Evolutionary conservation across 2,329 filamentous ascomycete species (phyloP), one percentile per base, ranked within the genome.

Genomic region (Raffaelea arxii): DNA sequence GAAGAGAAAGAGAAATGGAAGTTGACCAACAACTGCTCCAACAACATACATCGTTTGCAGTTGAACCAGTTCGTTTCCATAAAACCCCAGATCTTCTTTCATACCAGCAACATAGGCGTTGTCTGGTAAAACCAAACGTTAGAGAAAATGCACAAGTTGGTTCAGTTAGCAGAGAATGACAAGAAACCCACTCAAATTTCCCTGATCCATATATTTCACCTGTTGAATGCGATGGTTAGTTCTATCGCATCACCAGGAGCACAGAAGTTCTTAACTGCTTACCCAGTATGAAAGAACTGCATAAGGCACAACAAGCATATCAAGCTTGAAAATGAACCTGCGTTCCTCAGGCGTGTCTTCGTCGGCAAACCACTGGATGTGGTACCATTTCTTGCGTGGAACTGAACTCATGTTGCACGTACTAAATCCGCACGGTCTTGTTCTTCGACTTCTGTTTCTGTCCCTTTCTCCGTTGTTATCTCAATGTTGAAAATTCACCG

Each of bases 201-300:
- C 55, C 47, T 60, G 58, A 23, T 61, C 59, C 56, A 78, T 66
- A 49, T 77, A 74, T 55, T 77, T 77, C 43, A 71, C n/a, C n/a
- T n/a, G n/a, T n/a, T n/a, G n/a, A n/a, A n/a, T n/a, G n/a, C n/a
- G n/a, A n/a, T n/a, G n/a, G n/a, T n/a, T n/a, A n/a, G n/a, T n/a
- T n/a, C n/a, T n/a, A n/a, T n/a, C n/a, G n/a, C n/a, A n/a, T n/a
- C n/a, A n/a, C n/a, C n/a, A n/a, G n/a, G n/a, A n/a, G n/a, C n/a
- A n/a, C n/a, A n/a, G n/a, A n/a, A n/a, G n/a, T n/a, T n/a, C n/a
- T n/a, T n/a, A n/a, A n/a, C n/a, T n/a, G n/a, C n/a, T n/a, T n/a
- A n/a, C 66, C 69, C 73, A 78, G 50, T 77, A 77, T 0, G 69
- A 65, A 3, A 78, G 56, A 39, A 77, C 71, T 0, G 72, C 73